Evolutionary conservation across 495 filamentous ascomycete genomes (phyloP).

Genomic region (Aspergillus asperescens): DNA sequence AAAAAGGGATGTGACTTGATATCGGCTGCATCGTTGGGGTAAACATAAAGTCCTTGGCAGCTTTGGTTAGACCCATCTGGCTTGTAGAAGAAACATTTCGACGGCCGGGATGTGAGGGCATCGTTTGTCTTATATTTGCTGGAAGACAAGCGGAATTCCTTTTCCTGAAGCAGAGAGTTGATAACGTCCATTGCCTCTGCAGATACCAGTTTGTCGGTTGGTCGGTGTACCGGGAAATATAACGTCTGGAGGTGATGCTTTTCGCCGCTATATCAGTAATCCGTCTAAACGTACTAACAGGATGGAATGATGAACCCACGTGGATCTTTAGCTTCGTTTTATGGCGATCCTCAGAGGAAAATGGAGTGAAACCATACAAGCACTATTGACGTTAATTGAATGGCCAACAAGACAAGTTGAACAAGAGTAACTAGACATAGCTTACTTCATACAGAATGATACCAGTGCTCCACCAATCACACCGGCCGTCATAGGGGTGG

Average conservation of each 20-base stretch:
- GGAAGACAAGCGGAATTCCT: constrained; percentile 68
- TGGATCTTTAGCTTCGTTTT: constrained; percentile 78
- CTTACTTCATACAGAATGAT: constrained; percentile 81
- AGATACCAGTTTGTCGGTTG: constrained; percentile 48
- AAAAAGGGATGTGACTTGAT: constrained; percentile 78
- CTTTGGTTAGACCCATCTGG: constrained; percentile 29
- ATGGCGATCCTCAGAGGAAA: constrained; percentile 72
- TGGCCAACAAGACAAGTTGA: not conserved
- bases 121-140: constrained; percentile 65
- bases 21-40: constrained; percentile 68
- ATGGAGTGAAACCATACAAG: constrained; percentile 85
- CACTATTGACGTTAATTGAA: constrained; percentile 45
- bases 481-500: constrained; percentile 79
- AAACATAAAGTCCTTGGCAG: constrained; percentile 58
- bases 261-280: constrained; percentile 13
- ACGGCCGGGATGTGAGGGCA: constrained; percentile 27
- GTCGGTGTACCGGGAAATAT: constrained; percentile 57
- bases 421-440: not conserved
- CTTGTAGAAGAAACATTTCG: constrained; percentile 30
- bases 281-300: not conserved
- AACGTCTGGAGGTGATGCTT: constrained; percentile 50
- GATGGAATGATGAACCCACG: constrained; percentile 39
- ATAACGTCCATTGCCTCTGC: constrained; percentile 70
- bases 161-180: constrained; percentile 66
- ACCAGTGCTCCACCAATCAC: constrained; percentile 95